Conservation (phyloP, 768 basidiomycete species). For the Mycena vulgaris region DNA sequence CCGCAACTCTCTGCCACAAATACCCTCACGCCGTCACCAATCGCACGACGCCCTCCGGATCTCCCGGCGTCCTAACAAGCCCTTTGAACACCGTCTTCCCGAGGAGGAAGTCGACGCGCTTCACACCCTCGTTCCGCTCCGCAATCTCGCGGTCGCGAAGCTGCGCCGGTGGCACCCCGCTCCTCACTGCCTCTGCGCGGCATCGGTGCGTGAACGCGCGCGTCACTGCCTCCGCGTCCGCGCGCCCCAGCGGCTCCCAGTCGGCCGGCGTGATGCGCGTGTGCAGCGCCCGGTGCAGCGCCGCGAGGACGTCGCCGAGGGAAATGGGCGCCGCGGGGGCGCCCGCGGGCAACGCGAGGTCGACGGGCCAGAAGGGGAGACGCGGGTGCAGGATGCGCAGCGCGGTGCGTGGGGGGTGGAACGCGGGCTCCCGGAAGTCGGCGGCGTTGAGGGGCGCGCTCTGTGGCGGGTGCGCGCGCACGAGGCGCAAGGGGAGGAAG, state of each 20-base stretch:
- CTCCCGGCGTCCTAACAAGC: neutral
- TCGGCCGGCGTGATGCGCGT: conserved; percentile 40
- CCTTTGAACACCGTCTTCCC: neutral
- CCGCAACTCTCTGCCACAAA: too few relatives aligned
- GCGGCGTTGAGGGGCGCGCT: neutral
- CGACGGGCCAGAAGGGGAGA: conserved; percentile 59
- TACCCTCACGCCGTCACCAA: neutral
- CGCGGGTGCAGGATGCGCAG: conserved; percentile 60
- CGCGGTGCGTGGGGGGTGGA: conserved; percentile 52
- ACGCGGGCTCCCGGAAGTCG: conserved; percentile 55
- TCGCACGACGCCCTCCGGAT: neutral
- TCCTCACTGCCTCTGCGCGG: neutral
- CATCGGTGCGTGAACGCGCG: neutral
- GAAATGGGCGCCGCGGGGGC: conserved; percentile 4
- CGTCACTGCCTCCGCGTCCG: conserved; percentile 27
- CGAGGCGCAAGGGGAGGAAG: conserved; percentile 19
- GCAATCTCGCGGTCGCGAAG: neutral
- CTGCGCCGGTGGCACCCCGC: neutral
- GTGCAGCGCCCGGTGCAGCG: conserved; percentile 28
- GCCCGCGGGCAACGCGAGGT: conserved; percentile 43
- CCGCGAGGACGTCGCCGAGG: conserved; percentile 23
- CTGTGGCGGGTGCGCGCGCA: neutral
- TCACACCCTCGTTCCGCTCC: neutral
- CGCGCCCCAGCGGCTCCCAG: conserved; percentile 50
- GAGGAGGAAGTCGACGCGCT: neutral